Percentiles rank a stretch among this genome's conserved stretches.
These are phyloP conservation scores for Lithospermum erythrorhizon DNA, from an alignment of 257 asterid genomes.

Conservation along the genomic window DNA sequence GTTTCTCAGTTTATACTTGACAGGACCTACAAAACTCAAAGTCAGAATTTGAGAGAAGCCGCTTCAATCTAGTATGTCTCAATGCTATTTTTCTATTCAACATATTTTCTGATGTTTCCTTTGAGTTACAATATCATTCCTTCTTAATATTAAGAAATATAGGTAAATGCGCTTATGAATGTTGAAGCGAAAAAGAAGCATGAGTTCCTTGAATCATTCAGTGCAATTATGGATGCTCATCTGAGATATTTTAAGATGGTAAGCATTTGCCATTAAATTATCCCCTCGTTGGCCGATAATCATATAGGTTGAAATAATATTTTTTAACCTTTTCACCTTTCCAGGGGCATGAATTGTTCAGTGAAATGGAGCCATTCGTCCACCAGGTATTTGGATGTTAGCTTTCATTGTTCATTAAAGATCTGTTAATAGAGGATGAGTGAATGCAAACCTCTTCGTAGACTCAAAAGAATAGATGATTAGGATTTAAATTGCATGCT, in stretches of 20 bases:
- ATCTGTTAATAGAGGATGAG: not conserved
- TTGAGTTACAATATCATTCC: constrained; percentile 17
- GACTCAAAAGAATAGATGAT: too few species aligned
- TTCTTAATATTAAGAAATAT: constrained; percentile 42
- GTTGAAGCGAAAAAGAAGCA: constrained; percentile 88
- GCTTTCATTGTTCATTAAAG: not conserved
- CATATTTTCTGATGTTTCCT: not conserved
- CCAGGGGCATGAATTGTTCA: constrained; percentile 77
- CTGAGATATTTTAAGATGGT: constrained; percentile 90
- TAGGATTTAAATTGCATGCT: too few species aligned
- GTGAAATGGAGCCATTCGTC: constrained; percentile 87
- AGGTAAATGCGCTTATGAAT: constrained; percentile 81
- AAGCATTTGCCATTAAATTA: constrained; percentile 11
- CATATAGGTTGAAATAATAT: constrained; percentile 16
- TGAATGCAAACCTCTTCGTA: not conserved
- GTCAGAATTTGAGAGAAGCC: constrained; percentile 90
- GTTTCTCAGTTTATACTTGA: constrained; percentile 4
- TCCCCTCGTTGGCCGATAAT: constrained; percentile 9
- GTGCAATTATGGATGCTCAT: constrained; percentile 99
- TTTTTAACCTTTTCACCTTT: constrained; percentile 13
- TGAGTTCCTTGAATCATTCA: constrained; percentile 87
- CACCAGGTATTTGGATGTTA: constrained; percentile 59
- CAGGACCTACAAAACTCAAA: constrained; percentile 95
- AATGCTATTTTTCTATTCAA: constrained; percentile 10
- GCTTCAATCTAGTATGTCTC: constrained; percentile 75